Conservation (phyloP, 2,329 filamentous ascomycete species). For the Apiospora kogelbergensis region DNA sequence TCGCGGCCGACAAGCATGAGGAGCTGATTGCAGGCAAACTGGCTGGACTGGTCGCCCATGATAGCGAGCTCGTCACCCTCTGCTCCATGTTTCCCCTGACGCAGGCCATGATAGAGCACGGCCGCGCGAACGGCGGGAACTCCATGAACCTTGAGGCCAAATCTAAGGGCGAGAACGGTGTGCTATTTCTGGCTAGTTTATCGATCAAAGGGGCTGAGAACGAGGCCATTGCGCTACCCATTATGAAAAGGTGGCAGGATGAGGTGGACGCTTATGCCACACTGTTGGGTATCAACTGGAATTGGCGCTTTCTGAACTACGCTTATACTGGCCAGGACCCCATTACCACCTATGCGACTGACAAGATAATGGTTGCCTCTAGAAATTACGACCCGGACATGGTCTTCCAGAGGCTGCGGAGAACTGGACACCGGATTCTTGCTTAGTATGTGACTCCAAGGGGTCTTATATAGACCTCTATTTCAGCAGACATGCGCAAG, state of each 20-base stretch:
- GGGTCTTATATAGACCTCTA: too few relatives aligned
- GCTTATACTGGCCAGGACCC: conserved; percentile 30
- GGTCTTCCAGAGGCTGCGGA: conserved; percentile 25
- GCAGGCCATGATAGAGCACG: background rate
- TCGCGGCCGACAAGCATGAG: conserved; percentile 29
- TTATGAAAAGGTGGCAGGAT: conserved; percentile 27
- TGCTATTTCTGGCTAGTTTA: conserved; percentile 4
- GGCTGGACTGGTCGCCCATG: conserved; percentile 23
- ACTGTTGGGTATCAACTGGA: conserved; percentile 19
- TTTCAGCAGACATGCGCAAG: too few relatives aligned
- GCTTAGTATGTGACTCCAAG: too few relatives aligned
- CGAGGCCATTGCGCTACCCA: conserved; percentile 29
- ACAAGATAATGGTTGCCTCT: conserved; percentile 30
- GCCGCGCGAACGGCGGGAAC: background rate
- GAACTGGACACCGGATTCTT: background rate
- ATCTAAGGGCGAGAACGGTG: conserved; percentile 2
- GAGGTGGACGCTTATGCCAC: conserved; percentile 25
- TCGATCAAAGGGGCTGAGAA: conserved; percentile 28
- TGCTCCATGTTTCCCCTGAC: conserved; percentile 35
- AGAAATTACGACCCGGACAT: conserved; percentile 35
- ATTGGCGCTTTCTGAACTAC: conserved; percentile 39
- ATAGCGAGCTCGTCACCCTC: conserved; percentile 26
- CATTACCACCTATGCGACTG: conserved; percentile 32
- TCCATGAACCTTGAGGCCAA: background rate
- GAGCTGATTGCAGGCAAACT: conserved; percentile 28